phyloP scores from a whole-genome alignment of 2,329 filamentous ascomycete species.

The Pseudonectria buxi region DNA sequence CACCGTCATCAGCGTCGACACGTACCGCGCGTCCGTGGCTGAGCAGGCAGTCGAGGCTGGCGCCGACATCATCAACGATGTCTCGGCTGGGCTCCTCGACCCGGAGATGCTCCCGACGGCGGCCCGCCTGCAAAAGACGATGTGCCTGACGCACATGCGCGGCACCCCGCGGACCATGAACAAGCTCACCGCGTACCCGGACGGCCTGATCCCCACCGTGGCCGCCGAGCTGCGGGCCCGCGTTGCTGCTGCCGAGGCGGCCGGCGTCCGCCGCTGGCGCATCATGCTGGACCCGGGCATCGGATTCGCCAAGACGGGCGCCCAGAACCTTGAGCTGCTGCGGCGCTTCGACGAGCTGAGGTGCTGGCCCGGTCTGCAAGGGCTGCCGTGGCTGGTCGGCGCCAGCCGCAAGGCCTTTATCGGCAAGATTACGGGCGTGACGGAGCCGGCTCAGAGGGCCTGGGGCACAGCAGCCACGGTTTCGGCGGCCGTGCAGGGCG shows the following conservation, averaged over 20 bases:
- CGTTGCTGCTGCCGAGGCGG: conserved; percentile 66
- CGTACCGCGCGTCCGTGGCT: conserved; percentile 81
- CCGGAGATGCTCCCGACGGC: conserved; percentile 74
- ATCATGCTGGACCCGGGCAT: conserved; percentile 92
- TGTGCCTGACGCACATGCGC: conserved; percentile 90
- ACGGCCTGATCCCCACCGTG: conserved; percentile 59
- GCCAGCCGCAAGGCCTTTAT: conserved; percentile 87
- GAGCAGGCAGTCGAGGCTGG: conserved; percentile 68
- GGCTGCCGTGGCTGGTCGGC: conserved; percentile 82
- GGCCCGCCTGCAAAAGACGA: conserved; percentile 68
- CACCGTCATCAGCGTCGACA: conserved; percentile 82
- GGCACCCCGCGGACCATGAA: conserved; percentile 81
- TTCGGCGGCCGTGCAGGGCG: conserved; percentile 75
- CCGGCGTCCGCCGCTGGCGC: conserved; percentile 84
- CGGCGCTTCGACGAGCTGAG: conserved; percentile 59
- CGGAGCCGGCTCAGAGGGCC: conserved; percentile 60
- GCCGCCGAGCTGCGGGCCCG: conserved; percentile 62
- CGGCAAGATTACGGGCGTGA: conserved; percentile 70
- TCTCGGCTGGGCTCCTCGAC: conserved; percentile 77
- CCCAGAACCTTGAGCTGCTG: conserved; percentile 77
- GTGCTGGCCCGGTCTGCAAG: conserved; percentile 55
- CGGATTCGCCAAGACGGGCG: conserved; percentile 80
- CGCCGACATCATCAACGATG: conserved; percentile 91
- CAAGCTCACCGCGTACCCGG: conserved; percentile 58
- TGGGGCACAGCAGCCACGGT: conserved; percentile 90